Evolutionary conservation across 73 alveolate genomes (phyloP).

Genomic region (Paramecium sexaurelia): DNA sequence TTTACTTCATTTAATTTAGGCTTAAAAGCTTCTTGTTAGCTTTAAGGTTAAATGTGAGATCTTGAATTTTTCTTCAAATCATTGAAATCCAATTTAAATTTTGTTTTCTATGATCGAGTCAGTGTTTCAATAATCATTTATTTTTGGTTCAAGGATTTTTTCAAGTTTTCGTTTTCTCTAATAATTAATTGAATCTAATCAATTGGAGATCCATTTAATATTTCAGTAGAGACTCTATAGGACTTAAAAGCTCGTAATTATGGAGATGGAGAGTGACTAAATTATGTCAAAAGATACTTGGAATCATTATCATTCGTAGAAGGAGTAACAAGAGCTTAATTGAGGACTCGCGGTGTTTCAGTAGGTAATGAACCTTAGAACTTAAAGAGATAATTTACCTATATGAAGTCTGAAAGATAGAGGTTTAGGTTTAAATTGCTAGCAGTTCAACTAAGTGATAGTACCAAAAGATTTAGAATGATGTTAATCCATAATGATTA

Average conservation of each 20-base stretch:
- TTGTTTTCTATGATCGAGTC: not conserved
- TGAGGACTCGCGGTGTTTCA: not conserved
- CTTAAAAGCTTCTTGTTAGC: not conserved
- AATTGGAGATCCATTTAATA: not conserved
- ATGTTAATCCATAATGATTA: not conserved
- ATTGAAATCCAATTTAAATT: not conserved
- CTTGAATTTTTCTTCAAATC: conserved; percentile 18
- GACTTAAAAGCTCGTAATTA: not conserved
- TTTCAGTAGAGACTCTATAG: conserved; percentile 3
- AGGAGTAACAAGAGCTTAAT: not conserved
- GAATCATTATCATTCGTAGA: conserved; percentile 29
- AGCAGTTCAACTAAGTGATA: not conserved
- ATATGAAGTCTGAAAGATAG: not conserved
- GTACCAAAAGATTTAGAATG: not conserved
- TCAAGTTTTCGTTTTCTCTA: not conserved
- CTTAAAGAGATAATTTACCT: not conserved
- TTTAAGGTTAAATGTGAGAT: not conserved
- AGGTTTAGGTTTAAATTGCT: conserved; percentile 14
- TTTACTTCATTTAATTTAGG: not conserved
- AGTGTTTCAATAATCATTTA: not conserved
- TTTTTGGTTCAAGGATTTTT: not conserved
- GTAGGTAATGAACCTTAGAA: not conserved
- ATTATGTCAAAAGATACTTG: not conserved
- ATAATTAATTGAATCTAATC: not conserved
- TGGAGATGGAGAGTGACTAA: not conserved